phyloP scores from a whole-genome alignment of 441 rosid species.

The Adansonia grandidieri region DNA sequence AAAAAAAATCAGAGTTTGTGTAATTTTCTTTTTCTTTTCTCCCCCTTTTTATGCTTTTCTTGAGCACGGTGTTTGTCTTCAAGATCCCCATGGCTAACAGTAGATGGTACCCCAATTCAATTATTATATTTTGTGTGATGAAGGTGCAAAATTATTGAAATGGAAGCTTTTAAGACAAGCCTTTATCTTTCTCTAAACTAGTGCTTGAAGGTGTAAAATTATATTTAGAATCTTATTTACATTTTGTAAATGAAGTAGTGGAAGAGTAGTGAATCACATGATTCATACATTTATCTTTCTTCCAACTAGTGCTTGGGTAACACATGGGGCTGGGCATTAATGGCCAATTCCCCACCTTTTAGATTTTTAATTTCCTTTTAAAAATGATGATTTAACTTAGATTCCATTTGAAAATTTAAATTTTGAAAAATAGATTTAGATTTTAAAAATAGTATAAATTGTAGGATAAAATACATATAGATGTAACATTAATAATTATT shows the following conservation, averaged over 20 bases:
- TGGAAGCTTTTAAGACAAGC: slow-evolving; percentile 7
- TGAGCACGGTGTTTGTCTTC: not conserved
- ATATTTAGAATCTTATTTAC: too few species aligned
- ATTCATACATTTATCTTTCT: not conserved
- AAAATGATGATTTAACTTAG: not conserved
- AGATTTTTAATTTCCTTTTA: not conserved
- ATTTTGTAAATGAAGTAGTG: not conserved
- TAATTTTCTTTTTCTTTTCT: not conserved
- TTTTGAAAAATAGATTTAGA: too few species aligned
- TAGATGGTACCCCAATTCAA: not conserved
- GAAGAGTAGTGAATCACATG: not conserved
- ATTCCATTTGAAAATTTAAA: too few species aligned
- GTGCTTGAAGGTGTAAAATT: too few species aligned
- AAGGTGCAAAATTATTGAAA: not conserved
- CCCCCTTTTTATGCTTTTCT: not conserved
- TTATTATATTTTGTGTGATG: not conserved
- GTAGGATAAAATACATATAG: too few species aligned
- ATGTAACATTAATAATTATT: too few species aligned
- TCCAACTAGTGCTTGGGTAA: not conserved
- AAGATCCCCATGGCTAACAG: slow-evolving; percentile 5
- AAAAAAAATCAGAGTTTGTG: not conserved
- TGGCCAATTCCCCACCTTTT: not conserved
- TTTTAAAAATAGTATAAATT: too few species aligned
- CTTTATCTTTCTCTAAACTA: too few species aligned
- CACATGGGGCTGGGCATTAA: slow-evolving; percentile 8